A percentile compares a stretch with the other conserved stretches of the same genome.
These are phyloP conservation scores for Myxozyma melibiosi DNA, from an alignment of 805 yeast genomes.

Conservation along the genomic window DNA sequence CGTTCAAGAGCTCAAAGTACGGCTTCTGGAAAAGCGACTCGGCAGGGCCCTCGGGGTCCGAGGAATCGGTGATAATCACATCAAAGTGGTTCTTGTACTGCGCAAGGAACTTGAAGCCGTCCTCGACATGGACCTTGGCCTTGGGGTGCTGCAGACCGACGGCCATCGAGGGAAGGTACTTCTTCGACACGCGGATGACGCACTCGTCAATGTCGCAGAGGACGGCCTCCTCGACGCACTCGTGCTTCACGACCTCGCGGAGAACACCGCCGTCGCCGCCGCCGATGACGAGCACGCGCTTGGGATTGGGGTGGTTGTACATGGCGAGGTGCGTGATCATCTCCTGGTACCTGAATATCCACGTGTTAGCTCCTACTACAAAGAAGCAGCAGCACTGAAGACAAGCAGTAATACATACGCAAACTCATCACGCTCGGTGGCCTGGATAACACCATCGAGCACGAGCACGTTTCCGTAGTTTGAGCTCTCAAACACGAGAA, in stretches of 20 bases:
- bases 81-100: slow-evolving; percentile 85
- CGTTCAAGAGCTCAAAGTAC: slow-evolving; percentile 78
- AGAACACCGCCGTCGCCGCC: slow-evolving; percentile 99
- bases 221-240: slow-evolving; percentile 80
- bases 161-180: slow-evolving; percentile 86
- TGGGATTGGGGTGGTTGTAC: slow-evolving; percentile 92
- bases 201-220: slow-evolving; percentile 90
- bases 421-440: slow-evolving; percentile 95
- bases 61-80: slow-evolving; percentile 94
- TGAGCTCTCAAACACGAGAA: slow-evolving; percentile 87
- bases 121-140: slow-evolving; percentile 88
- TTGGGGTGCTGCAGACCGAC: slow-evolving; percentile 83
- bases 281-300: slow-evolving; percentile 90
- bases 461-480: slow-evolving; percentile 95
- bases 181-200: slow-evolving; percentile 82
- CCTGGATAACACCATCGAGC: slow-evolving; percentile 92
- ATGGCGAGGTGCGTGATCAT: slow-evolving; percentile 95
- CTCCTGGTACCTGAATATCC: slow-evolving; percentile 68
- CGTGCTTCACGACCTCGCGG: slow-evolving; percentile 91
- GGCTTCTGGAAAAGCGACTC: slow-evolving; percentile 89
- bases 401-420: slow-evolving; percentile 45
- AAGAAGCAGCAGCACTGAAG: too few relatives aligned
- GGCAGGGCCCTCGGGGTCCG: slow-evolving; percentile 99
- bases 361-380: too few relatives aligned
- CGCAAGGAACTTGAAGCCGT: slow-evolving; percentile 93